A percentile compares a stretch with the other conserved stretches of the same genome.
These are phyloP conservation scores for Neurospora africana DNA, from an alignment of 495 filamentous ascomycete genomes.

Conservation along the genomic window DNA sequence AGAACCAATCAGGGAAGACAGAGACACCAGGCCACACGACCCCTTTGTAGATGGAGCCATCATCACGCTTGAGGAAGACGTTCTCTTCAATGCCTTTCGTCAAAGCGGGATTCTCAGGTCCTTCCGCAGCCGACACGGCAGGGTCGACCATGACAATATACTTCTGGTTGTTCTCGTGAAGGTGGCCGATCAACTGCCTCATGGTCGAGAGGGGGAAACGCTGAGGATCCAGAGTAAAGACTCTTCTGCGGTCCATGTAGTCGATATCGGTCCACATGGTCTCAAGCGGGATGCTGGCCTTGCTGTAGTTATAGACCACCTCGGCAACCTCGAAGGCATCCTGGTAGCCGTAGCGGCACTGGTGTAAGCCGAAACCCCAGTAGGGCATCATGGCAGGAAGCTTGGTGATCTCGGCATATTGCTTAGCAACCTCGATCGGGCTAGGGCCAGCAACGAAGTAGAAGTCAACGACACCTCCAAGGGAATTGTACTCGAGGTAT, in stretches of 20 bases:
- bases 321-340: constrained; percentile 72
- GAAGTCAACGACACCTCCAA: constrained; percentile 75
- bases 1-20: constrained; percentile 80
- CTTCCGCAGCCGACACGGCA: constrained; percentile 60
- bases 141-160: constrained; percentile 88
- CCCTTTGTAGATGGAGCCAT: constrained; percentile 61
- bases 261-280: constrained; percentile 89
- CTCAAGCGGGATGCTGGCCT: constrained; percentile 68
- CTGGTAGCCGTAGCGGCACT: constrained; percentile 72
- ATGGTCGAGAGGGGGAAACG: constrained; percentile 59
- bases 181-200: constrained; percentile 57
- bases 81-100: constrained; percentile 49
- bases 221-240: constrained; percentile 67
- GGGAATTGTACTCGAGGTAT: constrained; percentile 74
- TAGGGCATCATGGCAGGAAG: constrained; percentile 72
- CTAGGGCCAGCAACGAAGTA: constrained; percentile 71
- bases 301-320: constrained; percentile 68
- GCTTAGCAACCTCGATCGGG: constrained; percentile 58
- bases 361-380: constrained; percentile 76
- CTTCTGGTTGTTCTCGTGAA: constrained; percentile 65
- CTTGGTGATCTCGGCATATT: constrained; percentile 64
- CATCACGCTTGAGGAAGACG: constrained; percentile 53
- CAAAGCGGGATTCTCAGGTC: constrained; percentile 56
- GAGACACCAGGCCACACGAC: constrained; percentile 82
- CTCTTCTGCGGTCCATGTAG: constrained; percentile 57